A percentile compares a stretch with the other conserved stretches of the same genome.
These are phyloP conservation scores for Myriosclerotinia scirpicola DNA, from an alignment of 2,329 filamentous ascomycete genomes.

Conservation along the genomic window DNA sequence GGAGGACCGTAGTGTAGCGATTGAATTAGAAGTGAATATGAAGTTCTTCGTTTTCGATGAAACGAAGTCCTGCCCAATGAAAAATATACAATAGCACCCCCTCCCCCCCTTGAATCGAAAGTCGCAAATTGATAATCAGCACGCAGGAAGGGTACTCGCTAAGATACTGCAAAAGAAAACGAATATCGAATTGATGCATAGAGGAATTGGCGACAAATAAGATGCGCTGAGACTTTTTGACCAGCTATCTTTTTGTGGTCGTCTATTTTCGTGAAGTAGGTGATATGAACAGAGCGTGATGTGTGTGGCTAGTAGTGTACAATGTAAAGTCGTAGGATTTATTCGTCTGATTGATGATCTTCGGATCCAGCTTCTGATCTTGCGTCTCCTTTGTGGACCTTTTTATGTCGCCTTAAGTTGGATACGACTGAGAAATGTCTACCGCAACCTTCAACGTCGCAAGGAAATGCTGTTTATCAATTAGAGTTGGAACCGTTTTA, in stretches of 20 bases:
- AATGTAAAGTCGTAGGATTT: conserved; percentile 4
- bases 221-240: background rate
- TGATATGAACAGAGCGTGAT: conserved; percentile 17
- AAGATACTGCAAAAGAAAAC: background rate
- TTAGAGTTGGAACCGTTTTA: conserved; percentile 14
- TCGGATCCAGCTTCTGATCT: conserved; percentile 64
- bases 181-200: conserved; percentile 15
- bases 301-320: conserved; percentile 9
- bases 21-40: conserved; percentile 16
- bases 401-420: conserved; percentile 89
- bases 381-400: conserved; percentile 84
- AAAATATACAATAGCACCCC: background rate
- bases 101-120: background rate
- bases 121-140: conserved; percentile 8
- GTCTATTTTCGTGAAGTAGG: conserved; percentile 19
- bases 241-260: conserved; percentile 9
- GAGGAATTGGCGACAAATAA: background rate
- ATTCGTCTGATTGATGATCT: conserved; percentile 56
- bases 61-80: background rate
- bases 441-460: conserved; percentile 91
- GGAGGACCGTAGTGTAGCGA: background rate
- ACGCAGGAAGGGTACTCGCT: background rate
- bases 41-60: background rate
- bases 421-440: conserved; percentile 97
- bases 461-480: conserved; percentile 71